Base-by-base conservation (phyloP, 2,329 filamentous ascomycete genomes). In the Pyrenophora teres region DNA sequence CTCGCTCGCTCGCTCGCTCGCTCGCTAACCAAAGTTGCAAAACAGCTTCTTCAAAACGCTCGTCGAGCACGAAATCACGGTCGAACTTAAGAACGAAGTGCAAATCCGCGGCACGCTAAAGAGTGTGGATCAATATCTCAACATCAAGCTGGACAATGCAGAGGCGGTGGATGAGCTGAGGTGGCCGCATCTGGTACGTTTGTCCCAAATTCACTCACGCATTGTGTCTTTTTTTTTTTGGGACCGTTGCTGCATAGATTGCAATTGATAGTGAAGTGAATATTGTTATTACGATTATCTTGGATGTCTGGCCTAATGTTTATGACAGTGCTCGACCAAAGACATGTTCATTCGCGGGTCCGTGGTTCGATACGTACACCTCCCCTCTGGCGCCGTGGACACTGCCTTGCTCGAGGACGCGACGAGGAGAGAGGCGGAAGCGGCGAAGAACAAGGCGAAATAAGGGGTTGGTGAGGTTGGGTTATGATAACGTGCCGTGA, bases 11-110 rank as follows among this genome's bases (percentile, higher is more conserved):
- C 25, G 8, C 2, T 3, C 27, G 27, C 10, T 12, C 27, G 4
- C 10, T 7, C 27, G 27, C 10, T 30, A 30, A 30, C 27, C 3
- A 30, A 30, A 30, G 4, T 2, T 3, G 27, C n/a, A 23, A 27
- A 23, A 27, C 40, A 74, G 71, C 80, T 97, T 97, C 81, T 97
- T 97, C 86, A 97, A 97, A 77, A 97, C 93, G 46, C 89, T 97
- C 69, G 95, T 97, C 74, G 94, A 97, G 80, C 89, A 94, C 65
- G 87, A 95, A 80, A 92, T 99, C 70, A 97, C 92, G 40, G 92
- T 99, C 73, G 94, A 99, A 81, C 89, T 99, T 75, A 99, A 99
- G 80, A 99, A 99, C 76, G 94, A 99, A 78, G 96, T 99, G 66
- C 92, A 92, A 73, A 95, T 99, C 74, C 90, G 90, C 67, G 94